Evolutionary conservation across 768 basidiomycete genomes (phyloP).

Genomic region (Hericium erinaceus): DNA sequence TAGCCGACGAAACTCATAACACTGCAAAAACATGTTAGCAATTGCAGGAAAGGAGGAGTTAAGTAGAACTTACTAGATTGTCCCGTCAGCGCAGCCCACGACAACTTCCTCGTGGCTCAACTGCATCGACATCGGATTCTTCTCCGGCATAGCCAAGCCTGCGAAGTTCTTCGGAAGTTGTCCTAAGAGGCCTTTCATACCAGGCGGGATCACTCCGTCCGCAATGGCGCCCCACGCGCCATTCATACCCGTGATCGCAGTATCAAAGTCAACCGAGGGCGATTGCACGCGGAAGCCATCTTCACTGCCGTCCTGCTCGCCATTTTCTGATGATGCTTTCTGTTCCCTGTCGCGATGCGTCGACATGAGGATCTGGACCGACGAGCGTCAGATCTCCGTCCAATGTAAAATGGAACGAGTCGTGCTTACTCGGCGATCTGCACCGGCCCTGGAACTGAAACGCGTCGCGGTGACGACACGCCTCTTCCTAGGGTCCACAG

Average conservation of each 20-base stretch:
- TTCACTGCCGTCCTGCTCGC: slow-evolving; percentile 10
- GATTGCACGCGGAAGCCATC: slow-evolving; percentile 3
- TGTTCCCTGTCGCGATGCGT: slow-evolving; percentile 59
- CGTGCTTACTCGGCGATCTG: slow-evolving; percentile 64
- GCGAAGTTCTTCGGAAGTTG: slow-evolving; percentile 57
- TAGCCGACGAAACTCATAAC: slow-evolving; percentile 59
- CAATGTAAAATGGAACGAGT: not conserved
- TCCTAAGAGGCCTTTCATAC: slow-evolving; percentile 52
- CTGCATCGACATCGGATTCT: slow-evolving; percentile 94
- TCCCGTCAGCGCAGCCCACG: slow-evolving; percentile 85
- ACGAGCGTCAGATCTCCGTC: not conserved
- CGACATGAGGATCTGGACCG: slow-evolving; percentile 65
- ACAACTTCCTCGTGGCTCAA: slow-evolving; percentile 87
- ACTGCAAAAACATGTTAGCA: too few species aligned
- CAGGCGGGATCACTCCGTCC: slow-evolving; percentile 26
- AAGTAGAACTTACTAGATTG: slow-evolving; percentile 66
- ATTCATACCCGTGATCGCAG: slow-evolving; percentile 52
- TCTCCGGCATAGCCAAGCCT: slow-evolving; percentile 79
- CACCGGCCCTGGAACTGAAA: slow-evolving; percentile 76
- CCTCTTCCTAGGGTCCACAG: slow-evolving; percentile 76
- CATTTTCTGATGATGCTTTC: slow-evolving; percentile 16
- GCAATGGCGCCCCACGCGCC: slow-evolving; percentile 75
- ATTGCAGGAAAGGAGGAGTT: not conserved
- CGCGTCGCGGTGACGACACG: slow-evolving; percentile 82
- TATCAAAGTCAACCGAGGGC: slow-evolving; percentile 50